phyloP scores from a whole-genome alignment of 345 rosid species.

The Eucalyptus leucophloia region DNA sequence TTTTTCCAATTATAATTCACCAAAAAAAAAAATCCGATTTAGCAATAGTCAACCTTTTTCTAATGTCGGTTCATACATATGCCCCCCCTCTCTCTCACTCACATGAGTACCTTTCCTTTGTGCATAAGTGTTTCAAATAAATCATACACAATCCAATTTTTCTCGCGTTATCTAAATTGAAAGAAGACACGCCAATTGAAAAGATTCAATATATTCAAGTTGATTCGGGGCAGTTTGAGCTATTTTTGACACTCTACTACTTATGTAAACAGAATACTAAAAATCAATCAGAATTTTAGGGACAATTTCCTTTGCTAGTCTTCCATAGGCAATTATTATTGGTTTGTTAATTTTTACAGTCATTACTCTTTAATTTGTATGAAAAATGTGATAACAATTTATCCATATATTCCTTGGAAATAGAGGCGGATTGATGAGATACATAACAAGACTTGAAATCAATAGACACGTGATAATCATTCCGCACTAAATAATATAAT shows the following conservation, averaged over 20 bases:
- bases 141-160: no score
- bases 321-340: not conserved
- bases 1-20: not conserved
- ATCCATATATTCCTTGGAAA: not conserved
- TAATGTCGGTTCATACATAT: no score
- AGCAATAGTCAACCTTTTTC: not conserved
- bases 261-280: not conserved
- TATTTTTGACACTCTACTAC: fast-evolving
- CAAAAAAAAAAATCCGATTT: no score
- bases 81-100: fast-evolving
- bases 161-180: fast-evolving
- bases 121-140: no score
- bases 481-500: fast-evolving
- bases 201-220: no score
- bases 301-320: not conserved
- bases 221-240: no score
- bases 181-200: fast-evolving
- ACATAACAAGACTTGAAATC: not conserved
- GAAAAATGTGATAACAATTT: not conserved
- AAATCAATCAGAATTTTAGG: not conserved
- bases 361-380: fast-evolving
- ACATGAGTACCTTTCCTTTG: no score
- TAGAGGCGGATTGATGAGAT: not conserved
- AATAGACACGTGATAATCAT: not conserved
- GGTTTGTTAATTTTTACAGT: not conserved